These are phyloP conservation scores for Pseudoscleropodium purum DNA, from an alignment of 225 moss, liverwort and hornwort species.

Conservation along the genomic window DNA sequence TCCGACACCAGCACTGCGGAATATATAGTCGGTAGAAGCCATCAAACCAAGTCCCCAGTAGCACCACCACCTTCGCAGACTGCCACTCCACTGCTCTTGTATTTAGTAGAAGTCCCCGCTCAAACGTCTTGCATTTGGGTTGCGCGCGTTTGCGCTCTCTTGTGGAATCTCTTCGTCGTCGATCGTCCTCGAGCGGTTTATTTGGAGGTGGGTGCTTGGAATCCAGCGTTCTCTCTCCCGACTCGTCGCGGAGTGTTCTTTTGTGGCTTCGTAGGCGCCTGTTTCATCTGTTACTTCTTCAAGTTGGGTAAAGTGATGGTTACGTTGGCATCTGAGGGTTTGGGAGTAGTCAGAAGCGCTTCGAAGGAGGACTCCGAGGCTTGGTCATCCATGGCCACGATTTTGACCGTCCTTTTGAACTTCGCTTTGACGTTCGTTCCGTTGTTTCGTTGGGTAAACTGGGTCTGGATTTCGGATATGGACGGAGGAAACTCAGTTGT, in stretches of 20 bases:
- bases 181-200: neutral
- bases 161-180: no score
- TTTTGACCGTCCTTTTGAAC: neutral
- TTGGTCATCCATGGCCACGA: neutral
- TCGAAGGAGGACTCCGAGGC: neutral
- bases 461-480: neutral
- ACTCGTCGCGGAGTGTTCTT: neutral
- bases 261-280: neutral
- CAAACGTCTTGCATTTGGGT: neutral
- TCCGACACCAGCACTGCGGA: neutral
- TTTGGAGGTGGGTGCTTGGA: neutral
- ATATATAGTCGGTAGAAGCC: neutral
- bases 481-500: neutral
- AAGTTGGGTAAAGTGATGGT: neutral
- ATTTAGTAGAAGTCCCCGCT: neutral
- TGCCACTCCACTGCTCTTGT: no score
- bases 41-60: no score
- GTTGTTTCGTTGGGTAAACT: neutral
- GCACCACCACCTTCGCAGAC: neutral
- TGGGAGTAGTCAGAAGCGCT: neutral
- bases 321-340: neutral
- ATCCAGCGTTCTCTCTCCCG: neutral
- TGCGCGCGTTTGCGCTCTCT: no score
- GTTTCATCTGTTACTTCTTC: neutral
- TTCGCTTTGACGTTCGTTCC: neutral